phyloP scores from a whole-genome alignment of 169 alveolate species.

The Eimeria acervulina region DNA sequence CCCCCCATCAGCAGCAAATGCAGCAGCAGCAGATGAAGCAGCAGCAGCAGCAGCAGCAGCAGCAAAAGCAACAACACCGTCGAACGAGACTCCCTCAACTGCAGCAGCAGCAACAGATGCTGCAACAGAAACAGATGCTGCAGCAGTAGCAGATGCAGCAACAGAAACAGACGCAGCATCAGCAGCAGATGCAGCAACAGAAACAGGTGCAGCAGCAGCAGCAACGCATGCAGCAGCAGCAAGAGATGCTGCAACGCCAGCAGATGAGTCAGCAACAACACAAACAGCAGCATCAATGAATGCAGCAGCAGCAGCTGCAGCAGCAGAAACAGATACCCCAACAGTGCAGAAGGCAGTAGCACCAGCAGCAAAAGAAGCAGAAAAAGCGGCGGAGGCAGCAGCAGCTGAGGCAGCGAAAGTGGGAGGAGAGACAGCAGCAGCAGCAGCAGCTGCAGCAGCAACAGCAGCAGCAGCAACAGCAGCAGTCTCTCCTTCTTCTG shows the following conservation, averaged over 20 bases:
- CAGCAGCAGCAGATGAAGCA: background rate
- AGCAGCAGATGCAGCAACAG: no score
- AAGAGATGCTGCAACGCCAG: background rate
- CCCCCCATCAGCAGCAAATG: background rate
- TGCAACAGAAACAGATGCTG: no score
- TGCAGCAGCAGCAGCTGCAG: background rate
- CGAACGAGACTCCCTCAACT: no score
- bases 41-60: slow-evolving; percentile 25
- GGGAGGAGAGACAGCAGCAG: background rate
- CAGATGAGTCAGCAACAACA: background rate
- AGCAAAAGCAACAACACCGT: background rate
- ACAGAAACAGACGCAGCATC: no score
- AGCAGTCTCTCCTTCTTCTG: no score
- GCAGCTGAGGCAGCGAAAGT: background rate
- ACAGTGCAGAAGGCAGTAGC: no score
- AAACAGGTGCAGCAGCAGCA: no score
- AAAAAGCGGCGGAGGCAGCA: background rate
- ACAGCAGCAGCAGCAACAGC: background rate
- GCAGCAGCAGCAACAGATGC: background rate
- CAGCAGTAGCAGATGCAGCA: no score
- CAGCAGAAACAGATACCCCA: no score
- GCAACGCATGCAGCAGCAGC: no score
- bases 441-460: slow-evolving; percentile 15
- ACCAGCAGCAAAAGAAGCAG: no score
- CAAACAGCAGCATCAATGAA: background rate